Evolutionary conservation across 345 rosid species (phyloP).

Genomic region (Brassica nigra): DNA sequence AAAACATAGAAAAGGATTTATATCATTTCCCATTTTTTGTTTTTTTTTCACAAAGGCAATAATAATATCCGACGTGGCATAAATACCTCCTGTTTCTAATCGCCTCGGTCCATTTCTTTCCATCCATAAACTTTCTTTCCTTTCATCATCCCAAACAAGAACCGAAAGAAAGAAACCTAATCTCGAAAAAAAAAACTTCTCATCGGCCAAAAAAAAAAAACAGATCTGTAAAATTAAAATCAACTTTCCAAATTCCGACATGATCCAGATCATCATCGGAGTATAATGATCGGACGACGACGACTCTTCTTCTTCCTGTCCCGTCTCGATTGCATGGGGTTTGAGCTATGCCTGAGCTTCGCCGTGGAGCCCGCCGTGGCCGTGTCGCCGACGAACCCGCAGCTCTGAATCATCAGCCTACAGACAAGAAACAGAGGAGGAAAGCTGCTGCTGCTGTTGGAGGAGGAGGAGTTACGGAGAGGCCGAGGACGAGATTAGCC

Average conservation of each 20-base stretch:
- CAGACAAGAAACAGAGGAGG: slow-evolving; percentile 29
- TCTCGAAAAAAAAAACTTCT: not conserved
- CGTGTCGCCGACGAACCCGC: slow-evolving; percentile 45
- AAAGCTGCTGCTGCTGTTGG: slow-evolving; percentile 28
- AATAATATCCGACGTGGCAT: slow-evolving; percentile 33
- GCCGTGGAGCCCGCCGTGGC: slow-evolving; percentile 78
- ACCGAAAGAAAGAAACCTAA: slow-evolving; percentile 48
- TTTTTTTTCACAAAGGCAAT: not conserved
- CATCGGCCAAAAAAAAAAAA: slow-evolving; percentile 6
- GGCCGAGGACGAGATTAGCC: slow-evolving; percentile 68
- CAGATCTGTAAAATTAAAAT: slow-evolving; percentile 4
- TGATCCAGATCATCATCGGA: slow-evolving; percentile 34
- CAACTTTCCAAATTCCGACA: slow-evolving; percentile 34
- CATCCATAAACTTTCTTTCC: slow-evolving; percentile 18
- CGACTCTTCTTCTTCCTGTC: slow-evolving; percentile 19
- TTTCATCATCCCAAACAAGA: slow-evolving; percentile 16
- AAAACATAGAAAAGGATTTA: not conserved
- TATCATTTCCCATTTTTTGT: not conserved
- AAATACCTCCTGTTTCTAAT: slow-evolving; percentile 14
- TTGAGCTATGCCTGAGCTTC: slow-evolving; percentile 91
- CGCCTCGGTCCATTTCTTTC: not conserved
- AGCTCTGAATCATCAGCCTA: slow-evolving; percentile 23
- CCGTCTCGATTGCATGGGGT: slow-evolving; percentile 71
- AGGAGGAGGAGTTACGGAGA: slow-evolving; percentile 27
- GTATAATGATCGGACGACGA: slow-evolving; percentile 51